Conservation (phyloP, 768 basidiomycete genomes). For the Saitozyma podzolica region DNA sequence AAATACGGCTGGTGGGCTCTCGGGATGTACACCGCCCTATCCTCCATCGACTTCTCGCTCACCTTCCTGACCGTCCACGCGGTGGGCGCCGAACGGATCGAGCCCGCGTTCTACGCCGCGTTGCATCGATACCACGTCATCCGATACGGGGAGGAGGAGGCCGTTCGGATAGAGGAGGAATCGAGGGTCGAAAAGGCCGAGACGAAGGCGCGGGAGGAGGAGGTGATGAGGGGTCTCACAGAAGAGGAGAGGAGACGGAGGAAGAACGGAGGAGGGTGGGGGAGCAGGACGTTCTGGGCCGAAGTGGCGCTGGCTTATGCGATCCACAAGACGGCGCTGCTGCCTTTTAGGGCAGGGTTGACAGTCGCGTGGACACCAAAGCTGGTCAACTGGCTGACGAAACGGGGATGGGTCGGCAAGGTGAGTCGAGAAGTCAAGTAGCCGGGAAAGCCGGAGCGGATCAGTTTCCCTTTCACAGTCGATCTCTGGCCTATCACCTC, state of each 20-base stretch:
- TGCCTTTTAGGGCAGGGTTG: conserved; percentile 84
- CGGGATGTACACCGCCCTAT: conserved; percentile 77
- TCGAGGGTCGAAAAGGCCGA: conserved; percentile 17
- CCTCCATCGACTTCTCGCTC: conserved; percentile 75
- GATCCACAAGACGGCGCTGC: conserved; percentile 89
- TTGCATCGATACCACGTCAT: conserved; percentile 46
- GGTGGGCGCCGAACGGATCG: conserved; percentile 86
- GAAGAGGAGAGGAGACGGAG: conserved; percentile 12
- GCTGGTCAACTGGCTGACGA: conserved; percentile 80
- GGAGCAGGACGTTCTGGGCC: conserved; percentile 79
- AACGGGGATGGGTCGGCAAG: conserved; percentile 69
- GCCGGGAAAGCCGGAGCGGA: too few species aligned
- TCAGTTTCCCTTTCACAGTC: too few species aligned
- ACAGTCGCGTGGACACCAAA: conserved; percentile 82
- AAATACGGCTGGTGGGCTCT: conserved; percentile 95
- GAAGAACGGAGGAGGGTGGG: conserved; percentile 9
- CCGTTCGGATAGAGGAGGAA: conserved; percentile 33
- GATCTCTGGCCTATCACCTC: too few species aligned
- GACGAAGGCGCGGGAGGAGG: conserved; percentile 11
- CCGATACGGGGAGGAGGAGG: conserved; percentile 34
- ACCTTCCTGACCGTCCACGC: conserved; percentile 81
- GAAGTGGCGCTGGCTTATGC: conserved; percentile 91
- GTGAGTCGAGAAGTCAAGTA: conserved; percentile 22
- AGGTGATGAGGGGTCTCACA: conserved; percentile 25
- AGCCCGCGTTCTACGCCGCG: conserved; percentile 59